Percentiles rank a stretch among this genome's conserved stretches.
phyloP scores from a whole-genome alignment of 345 rosid genomes.

The Hibiscus syriacus region DNA sequence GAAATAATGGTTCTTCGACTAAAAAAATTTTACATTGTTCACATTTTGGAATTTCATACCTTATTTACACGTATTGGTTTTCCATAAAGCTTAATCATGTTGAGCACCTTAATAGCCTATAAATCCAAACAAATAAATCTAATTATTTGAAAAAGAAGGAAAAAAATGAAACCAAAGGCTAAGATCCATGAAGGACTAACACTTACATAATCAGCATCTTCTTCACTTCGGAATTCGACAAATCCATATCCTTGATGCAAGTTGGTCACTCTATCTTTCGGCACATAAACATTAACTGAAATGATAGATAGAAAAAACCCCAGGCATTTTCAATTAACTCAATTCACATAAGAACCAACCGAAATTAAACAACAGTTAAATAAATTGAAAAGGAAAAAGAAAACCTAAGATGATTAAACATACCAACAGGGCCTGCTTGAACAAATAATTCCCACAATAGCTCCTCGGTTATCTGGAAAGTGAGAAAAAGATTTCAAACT shows the following conservation, averaged over 20 bases:
- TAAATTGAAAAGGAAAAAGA: not conserved
- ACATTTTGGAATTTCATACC: slow-evolving; percentile 29
- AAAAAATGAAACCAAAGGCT: not conserved
- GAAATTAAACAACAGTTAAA: not conserved
- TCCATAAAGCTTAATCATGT: slow-evolving; percentile 94
- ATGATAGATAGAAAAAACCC: not conserved
- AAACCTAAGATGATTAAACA: slow-evolving; percentile 4
- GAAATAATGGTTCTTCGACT: not conserved
- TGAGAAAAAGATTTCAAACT: not conserved
- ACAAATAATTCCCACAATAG: slow-evolving; percentile 96
- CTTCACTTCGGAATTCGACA: slow-evolving; percentile 88
- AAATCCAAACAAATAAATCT: not conserved
- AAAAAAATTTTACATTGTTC: not conserved
- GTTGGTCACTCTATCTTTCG: slow-evolving; percentile 94
- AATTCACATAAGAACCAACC: not conserved
- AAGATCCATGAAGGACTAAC: not conserved
- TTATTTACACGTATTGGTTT: slow-evolving; percentile 96
- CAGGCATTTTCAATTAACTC: not conserved
- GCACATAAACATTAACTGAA: slow-evolving; percentile 90
- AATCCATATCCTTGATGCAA: slow-evolving; percentile 94
- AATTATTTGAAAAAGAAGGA: not conserved
- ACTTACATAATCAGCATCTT: slow-evolving; percentile 92
- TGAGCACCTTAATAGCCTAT: slow-evolving; percentile 94
- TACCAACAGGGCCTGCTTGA: slow-evolving; percentile 98
- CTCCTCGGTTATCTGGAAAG: slow-evolving; percentile 61